Percentiles rank a stretch among this genome's conserved stretches.
phyloP scores from a whole-genome alignment of 805 yeast genomes.

The Pichia nanzhaoensis region DNA sequence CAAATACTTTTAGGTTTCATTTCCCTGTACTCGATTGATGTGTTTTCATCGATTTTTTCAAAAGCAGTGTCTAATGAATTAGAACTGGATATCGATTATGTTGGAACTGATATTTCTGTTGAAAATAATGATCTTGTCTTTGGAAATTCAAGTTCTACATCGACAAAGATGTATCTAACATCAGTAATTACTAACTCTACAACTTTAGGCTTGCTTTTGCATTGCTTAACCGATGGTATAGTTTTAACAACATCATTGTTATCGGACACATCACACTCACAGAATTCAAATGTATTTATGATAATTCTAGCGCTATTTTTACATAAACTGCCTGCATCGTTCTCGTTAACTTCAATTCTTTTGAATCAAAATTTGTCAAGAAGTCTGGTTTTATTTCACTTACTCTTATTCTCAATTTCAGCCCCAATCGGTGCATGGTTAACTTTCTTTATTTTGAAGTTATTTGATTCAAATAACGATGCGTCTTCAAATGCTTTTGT shows the following conservation, averaged over 20 bases:
- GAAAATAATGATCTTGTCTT: not conserved
- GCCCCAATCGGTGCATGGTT: slow-evolving; percentile 56
- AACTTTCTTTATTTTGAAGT: slow-evolving; percentile 32
- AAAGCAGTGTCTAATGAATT: not conserved
- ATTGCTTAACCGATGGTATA: slow-evolving; percentile 66
- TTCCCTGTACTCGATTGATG: slow-evolving; percentile 8
- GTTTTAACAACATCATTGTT: slow-evolving; percentile 50
- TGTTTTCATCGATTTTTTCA: slow-evolving; percentile 1
- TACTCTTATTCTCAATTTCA: slow-evolving; percentile 47
- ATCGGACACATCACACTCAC: slow-evolving; percentile 23
- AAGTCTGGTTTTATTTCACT: slow-evolving; percentile 36
- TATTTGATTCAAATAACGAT: slow-evolving; percentile 17
- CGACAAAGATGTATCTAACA: not conserved
- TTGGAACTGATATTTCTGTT: not conserved
- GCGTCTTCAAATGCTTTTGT: slow-evolving; percentile 42
- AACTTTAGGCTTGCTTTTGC: slow-evolving; percentile 58
- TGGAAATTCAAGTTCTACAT: not conserved
- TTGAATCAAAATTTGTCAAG: slow-evolving; percentile 30
- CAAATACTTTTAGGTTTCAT: slow-evolving; percentile 12
- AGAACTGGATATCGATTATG: not conserved
- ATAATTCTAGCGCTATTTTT: slow-evolving; percentile 56
- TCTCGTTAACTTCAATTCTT: slow-evolving; percentile 56
- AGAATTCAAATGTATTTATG: slow-evolving; percentile 22
- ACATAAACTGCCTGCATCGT: slow-evolving; percentile 72
- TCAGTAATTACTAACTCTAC: slow-evolving; percentile 39